These are phyloP conservation scores for Nigrospora oryzae DNA, from an alignment of 2,329 filamentous ascomycete genomes.

Conservation along the genomic window DNA sequence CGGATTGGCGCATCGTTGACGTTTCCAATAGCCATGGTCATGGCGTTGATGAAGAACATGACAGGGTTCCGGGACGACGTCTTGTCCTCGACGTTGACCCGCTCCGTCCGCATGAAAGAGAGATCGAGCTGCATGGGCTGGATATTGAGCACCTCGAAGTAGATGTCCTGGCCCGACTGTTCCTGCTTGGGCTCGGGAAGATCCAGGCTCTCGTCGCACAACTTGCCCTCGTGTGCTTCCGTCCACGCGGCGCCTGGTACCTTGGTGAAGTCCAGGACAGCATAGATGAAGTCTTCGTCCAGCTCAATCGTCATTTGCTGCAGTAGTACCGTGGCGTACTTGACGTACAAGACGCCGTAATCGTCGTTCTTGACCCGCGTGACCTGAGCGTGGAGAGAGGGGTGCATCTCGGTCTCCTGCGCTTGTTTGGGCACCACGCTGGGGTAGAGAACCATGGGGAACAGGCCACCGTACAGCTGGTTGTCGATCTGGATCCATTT, in stretches of 20 bases:
- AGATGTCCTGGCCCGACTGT: constrained; percentile 84
- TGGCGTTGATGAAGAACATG: constrained; percentile 97
- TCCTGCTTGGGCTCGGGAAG: constrained; percentile 86
- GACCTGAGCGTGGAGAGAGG: constrained; percentile 84
- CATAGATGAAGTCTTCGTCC: constrained; percentile 97
- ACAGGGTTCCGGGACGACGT: constrained; percentile 84
- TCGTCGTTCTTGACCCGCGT: constrained; percentile 97
- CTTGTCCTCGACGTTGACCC: constrained; percentile 93
- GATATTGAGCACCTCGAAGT: constrained; percentile 94
- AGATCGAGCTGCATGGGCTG: constrained; percentile 98
- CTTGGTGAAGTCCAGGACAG: constrained; percentile 89
- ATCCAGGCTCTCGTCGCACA: constrained; percentile 84
- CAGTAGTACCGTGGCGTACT: constrained; percentile 87
- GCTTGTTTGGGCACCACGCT: constrained; percentile 96
- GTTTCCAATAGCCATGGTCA: constrained; percentile 99
- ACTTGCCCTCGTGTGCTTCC: constrained; percentile 65
- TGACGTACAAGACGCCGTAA: constrained; percentile 96
- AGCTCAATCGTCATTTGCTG: constrained; percentile 98
- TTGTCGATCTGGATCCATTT: constrained; percentile 99
- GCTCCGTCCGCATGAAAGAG: constrained; percentile 93
- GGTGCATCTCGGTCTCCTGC: constrained; percentile 92
- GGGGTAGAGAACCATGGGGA: constrained; percentile 93
- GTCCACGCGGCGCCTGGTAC: constrained; percentile 85
- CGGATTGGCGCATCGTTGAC: constrained; percentile 95
- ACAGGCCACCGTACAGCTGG: constrained; percentile 94